Evolutionary conservation across 805 yeast genomes (phyloP), one percentile per base, ranked within the genome.

Genomic region (Lachancea quebecensis): DNA sequence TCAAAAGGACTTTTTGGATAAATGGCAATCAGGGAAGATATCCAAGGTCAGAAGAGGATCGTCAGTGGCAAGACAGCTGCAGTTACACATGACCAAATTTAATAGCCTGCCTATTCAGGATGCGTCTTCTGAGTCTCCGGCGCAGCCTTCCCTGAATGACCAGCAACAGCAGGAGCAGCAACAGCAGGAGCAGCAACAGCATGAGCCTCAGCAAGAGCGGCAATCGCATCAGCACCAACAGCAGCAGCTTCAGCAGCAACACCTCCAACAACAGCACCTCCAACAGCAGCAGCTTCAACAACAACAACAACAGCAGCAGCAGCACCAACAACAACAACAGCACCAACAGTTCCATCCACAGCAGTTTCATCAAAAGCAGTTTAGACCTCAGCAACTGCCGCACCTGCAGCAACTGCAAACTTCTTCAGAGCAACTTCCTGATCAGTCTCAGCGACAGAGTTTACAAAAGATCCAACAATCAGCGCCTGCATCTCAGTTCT

Each of bases 11-110:
- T 90, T 90, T 57, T 66, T 90, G 61, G 77, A 75, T 54, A 86
- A 89, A 68, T 81, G 90, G 68, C 78, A 78, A 48, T 81, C 77
- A 49, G 96, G 96, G 12, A 76, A 83, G 34, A 66, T 85, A 40
- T 78, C 81, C 54, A 85, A 85, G 57, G 74, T 81, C 15, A 79
- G 87, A 67, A 70, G 95, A 55, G 95, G 95, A 8, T 79, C 86
- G 10, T 79, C 86, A 30, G 93, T 85, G 10, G 80, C 90, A 25
- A 74, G 93, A 60, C 91, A 85, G 57, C 67, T 85, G 49, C 91
- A 85, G 59, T 67, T 84, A 54, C 91, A 85, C 64, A 72, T 85
- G 59, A 79, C 72, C 1, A 59, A 64, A 47, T 67, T 66, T 52
- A 63, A 70, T 54, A 62, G 67, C 47, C 52, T 78, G 53, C 72